Evolutionary conservation across 257 asterid species (phyloP).

Genomic region (Voacanga thouarsii): DNA sequence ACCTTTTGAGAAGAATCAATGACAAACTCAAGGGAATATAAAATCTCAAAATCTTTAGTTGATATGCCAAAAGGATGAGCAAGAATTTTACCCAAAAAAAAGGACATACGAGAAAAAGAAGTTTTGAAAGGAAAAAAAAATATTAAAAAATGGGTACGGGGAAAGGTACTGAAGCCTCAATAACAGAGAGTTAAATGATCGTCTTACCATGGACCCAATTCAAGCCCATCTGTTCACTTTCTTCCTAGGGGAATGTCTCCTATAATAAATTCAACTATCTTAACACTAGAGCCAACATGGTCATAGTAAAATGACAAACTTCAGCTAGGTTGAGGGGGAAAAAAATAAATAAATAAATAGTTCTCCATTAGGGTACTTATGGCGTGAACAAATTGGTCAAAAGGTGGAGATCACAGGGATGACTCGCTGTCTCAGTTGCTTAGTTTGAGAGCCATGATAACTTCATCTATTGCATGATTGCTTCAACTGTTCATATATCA

Average conservation of each 20-base stretch:
- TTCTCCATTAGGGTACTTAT: too few species aligned
- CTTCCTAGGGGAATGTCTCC: not conserved
- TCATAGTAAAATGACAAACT: not conserved
- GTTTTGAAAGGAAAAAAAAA: too few species aligned
- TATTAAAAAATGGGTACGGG: not conserved
- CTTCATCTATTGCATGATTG: not conserved
- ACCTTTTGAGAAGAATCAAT: not conserved
- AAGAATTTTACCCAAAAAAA: too few species aligned
- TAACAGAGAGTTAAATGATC: not conserved
- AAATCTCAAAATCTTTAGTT: not conserved
- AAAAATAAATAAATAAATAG: too few species aligned
- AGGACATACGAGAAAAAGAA: not conserved
- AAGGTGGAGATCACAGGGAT: not conserved
- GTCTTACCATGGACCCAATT: not conserved
- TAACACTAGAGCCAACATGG: not conserved
- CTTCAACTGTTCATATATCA: not conserved
- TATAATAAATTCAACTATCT: not conserved
- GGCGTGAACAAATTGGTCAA: not conserved
- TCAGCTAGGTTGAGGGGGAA: too few species aligned
- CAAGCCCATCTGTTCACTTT: not conserved
- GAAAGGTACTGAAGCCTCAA: not conserved
- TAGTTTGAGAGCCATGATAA: not conserved
- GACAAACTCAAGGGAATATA: not conserved
- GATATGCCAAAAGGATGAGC: not conserved
- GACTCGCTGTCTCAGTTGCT: not conserved